These are phyloP conservation scores for Verticillium nubilum DNA, from an alignment of 2,329 filamentous ascomycete genomes.

Conservation along the genomic window DNA sequence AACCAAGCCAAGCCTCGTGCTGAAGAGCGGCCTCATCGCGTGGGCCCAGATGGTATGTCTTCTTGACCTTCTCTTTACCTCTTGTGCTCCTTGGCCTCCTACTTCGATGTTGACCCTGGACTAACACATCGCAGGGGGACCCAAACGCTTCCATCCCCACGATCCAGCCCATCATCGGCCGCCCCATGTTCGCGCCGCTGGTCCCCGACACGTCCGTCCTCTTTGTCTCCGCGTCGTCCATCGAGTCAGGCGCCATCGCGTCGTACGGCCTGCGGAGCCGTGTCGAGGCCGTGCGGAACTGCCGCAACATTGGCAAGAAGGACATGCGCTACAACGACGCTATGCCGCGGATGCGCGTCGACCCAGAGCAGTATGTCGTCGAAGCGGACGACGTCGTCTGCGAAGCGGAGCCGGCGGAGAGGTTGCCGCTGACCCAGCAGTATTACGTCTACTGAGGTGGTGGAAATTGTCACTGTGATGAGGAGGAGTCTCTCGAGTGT, in stretches of 20 bases:
- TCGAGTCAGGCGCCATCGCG: slow-evolving; percentile 61
- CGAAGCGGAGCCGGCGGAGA: slow-evolving; percentile 64
- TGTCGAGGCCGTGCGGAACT: slow-evolving; percentile 72
- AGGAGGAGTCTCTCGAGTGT: background rate
- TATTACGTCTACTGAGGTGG: slow-evolving; percentile 60
- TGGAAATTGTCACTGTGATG: background rate
- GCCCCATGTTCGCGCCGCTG: slow-evolving; percentile 78
- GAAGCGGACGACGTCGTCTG: slow-evolving; percentile 77
- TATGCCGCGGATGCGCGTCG: slow-evolving; percentile 84
- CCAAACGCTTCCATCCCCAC: slow-evolving; percentile 82
- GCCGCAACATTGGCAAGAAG: slow-evolving; percentile 68
- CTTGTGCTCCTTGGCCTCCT: background rate
- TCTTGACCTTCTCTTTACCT: background rate
- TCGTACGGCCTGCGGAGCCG: slow-evolving; percentile 73
- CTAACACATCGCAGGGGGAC: slow-evolving; percentile 53
- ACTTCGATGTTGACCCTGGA: slow-evolving; percentile 1
- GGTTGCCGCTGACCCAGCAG: slow-evolving; percentile 69
- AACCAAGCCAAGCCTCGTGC: slow-evolving; percentile 71
- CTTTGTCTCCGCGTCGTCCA: slow-evolving; percentile 73
- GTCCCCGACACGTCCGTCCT: slow-evolving; percentile 70
- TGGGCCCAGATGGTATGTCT: slow-evolving; percentile 71
- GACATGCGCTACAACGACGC: slow-evolving; percentile 88
- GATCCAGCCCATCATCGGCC: slow-evolving; percentile 75
- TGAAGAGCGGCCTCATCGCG: slow-evolving; percentile 85
- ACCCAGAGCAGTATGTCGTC: slow-evolving; percentile 84